Conservation (phyloP, 225 moss, liverwort and hornwort genomes). For the Climacium dendroides region DNA sequence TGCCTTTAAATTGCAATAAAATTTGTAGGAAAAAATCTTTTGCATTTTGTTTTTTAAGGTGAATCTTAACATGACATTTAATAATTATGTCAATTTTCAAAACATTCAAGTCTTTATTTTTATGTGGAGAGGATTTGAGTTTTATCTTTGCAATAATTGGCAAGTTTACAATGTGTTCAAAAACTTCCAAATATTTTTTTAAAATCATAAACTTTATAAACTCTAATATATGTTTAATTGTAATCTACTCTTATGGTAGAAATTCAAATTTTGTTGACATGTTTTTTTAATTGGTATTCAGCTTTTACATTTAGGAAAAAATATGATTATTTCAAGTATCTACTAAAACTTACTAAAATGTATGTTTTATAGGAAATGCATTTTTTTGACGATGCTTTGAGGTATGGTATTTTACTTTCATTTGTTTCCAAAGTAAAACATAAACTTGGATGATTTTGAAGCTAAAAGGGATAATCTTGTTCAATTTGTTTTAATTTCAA, state of each 20-base stretch:
- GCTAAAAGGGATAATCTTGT: too few relatives aligned
- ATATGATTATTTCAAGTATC: too few relatives aligned
- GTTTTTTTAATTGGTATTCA: background rate
- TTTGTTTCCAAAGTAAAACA: background rate
- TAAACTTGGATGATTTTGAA: background rate
- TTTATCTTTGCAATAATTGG: too few relatives aligned
- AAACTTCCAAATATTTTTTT: background rate
- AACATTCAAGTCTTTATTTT: too few relatives aligned
- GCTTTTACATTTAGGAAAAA: background rate
- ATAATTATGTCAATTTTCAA: too few relatives aligned
- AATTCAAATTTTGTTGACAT: background rate
- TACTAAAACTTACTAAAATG: too few relatives aligned
- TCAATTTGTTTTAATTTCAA: background rate
- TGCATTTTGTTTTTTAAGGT: too few relatives aligned
- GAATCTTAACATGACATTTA: too few relatives aligned
- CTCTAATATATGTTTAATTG: background rate
- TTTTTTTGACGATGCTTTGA: background rate
- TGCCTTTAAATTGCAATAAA: too few relatives aligned
- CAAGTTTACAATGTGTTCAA: too few relatives aligned
- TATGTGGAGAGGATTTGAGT: too few relatives aligned
- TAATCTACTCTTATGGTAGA: background rate
- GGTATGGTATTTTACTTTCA: accelerated
- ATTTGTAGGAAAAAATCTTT: too few relatives aligned
- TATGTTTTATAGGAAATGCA: background rate
- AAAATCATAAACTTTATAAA: background rate